Conservation (phyloP, 2,329 filamentous ascomycete species). For the Hymenoscyphus fructigenus region DNA sequence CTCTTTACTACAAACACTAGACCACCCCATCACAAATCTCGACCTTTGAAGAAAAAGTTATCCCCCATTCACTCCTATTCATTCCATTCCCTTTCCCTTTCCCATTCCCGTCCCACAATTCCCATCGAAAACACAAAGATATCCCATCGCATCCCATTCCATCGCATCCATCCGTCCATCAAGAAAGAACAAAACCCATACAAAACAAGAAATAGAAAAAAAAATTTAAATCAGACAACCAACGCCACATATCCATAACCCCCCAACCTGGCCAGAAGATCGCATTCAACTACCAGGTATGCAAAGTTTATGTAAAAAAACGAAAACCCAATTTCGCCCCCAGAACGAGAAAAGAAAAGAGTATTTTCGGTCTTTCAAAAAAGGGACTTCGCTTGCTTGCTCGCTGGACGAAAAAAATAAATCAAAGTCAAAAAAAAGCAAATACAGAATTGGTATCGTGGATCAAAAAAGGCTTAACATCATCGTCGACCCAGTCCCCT, state of each 20-base stretch:
- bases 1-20: too few relatives aligned
- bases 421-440: neutral
- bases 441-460: conserved; percentile 3
- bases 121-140: neutral
- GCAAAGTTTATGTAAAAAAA: neutral
- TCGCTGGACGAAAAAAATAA: neutral
- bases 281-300: neutral
- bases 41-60: neutral
- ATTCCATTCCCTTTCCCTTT: neutral
- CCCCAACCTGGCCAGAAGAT: neutral
- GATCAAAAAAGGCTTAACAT: neutral
- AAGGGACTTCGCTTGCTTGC: neutral
- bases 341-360: neutral
- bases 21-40: neutral
- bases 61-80: neutral
- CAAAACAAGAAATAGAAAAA: neutral
- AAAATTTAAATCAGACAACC: neutral
- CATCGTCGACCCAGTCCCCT: conserved; percentile 26
- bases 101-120: neutral
- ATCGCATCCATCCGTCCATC: neutral
- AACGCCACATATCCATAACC: neutral
- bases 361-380: neutral
- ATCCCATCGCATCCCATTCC: neutral
- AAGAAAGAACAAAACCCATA: neutral
- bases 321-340: neutral